Base-by-base conservation (phyloP, 345 rosid genomes). In the Sonneratia caseolaris region DNA sequence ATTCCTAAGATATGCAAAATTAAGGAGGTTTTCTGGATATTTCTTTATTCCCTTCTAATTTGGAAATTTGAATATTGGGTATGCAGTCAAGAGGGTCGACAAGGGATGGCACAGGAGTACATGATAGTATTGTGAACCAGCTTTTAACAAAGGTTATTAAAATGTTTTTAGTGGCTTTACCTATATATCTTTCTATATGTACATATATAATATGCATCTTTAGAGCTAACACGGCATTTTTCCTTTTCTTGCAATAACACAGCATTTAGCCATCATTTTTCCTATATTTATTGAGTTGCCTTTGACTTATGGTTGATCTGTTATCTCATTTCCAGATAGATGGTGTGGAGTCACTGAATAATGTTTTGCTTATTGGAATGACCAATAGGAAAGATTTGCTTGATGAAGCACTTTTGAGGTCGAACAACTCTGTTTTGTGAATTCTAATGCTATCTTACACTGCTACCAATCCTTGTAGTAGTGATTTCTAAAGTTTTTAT, bases 291-390 rank as follows among this genome's bases (percentile, higher is more conserved):
- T 5, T 35, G 6, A 27, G 4, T 10, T 27, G 51, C 9, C 38
- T 62, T 62, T 32, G 37, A 62, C 66, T 27, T 11, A 62, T 35
- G 38, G 35, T 15, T 45, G 53, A 45, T 32, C 55, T 68, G 6
- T 43, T 45, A 3, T 38, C 22, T 14, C 21, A 32, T 83, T 79
- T 84, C 78, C 97, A 96, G 99, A 96, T 96, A 70, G 99, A 96
- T 85, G 99, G 99, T 37, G 99, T 96, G 88, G 99, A 96, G 84
- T 89, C 99, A 27, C 88, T 96, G 72, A 96, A 96, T 76, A 96
- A 96, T 85, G 98, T 96, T 73, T 82, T 96, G 79, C 99, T 92
- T 72, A 96, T 96, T 82, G 99, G 99, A 80, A 96, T 92, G 99
- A 96, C 99, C 78, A 96, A 96, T 82, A 85, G 99, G 82, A 96